Evolutionary conservation across 352 stramenopile genomes (phyloP).

Genomic region (Phytophthora kernoviae): DNA sequence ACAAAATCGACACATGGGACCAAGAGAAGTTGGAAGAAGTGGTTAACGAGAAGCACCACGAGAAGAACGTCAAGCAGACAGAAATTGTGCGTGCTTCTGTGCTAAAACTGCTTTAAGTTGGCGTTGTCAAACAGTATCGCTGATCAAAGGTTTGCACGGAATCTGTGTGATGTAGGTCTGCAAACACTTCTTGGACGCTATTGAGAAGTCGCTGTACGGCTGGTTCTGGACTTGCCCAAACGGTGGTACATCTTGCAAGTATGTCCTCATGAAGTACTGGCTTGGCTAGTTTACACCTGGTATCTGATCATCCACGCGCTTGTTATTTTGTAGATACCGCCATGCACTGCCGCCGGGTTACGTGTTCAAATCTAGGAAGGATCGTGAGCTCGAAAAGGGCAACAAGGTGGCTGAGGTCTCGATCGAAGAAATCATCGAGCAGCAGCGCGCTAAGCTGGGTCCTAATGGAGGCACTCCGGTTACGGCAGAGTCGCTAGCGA

Average conservation of each 20-base stretch:
- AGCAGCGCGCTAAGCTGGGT: conserved; percentile 88
- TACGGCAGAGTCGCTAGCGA: conserved; percentile 86
- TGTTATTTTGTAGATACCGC: conserved; percentile 51
- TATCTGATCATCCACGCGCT: conserved; percentile 2
- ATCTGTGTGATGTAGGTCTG: conserved; percentile 43
- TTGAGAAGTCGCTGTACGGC: conserved; percentile 90
- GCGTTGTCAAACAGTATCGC: too few species aligned
- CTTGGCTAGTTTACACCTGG: background rate
- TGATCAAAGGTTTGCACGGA: too few species aligned
- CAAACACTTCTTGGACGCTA: conserved; percentile 91
- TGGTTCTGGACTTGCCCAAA: conserved; percentile 93
- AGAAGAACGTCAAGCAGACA: conserved; percentile 81
- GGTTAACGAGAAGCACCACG: conserved; percentile 83
- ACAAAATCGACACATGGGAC: conserved; percentile 89
- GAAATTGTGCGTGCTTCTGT: conserved; percentile 65
- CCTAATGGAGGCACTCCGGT: conserved; percentile 85
- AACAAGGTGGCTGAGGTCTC: conserved; percentile 87
- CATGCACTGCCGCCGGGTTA: conserved; percentile 89
- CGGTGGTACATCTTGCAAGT: conserved; percentile 79
- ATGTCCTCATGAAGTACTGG: conserved; percentile 17
- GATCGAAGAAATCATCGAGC: conserved; percentile 92
- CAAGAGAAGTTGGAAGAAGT: conserved; percentile 89
- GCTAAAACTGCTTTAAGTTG: too few species aligned
- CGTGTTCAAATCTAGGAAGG: conserved; percentile 88
- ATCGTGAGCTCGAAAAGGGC: conserved; percentile 83